Base-by-base conservation (phyloP, 169 alveolate species). In the Plasmodium knowlesi region DNA sequence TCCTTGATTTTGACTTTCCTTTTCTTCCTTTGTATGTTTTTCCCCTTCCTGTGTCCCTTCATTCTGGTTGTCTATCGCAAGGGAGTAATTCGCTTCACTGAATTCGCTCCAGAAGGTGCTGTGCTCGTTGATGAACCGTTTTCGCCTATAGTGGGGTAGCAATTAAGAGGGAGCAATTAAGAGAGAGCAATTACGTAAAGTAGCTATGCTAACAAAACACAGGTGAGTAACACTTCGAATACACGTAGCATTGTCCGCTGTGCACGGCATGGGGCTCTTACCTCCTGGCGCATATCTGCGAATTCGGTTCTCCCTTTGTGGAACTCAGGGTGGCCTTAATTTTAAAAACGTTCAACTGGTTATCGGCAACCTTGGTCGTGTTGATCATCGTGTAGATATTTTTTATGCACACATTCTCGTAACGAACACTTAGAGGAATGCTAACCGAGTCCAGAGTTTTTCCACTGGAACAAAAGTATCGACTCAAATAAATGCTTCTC, bases 91-190 rank as follows among this genome's bases (percentile, higher is more conserved):
- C 1, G 89, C 88, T 6, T 80, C 90, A 9, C 70, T 89, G 70
- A 39, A 79, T 46, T 89, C 90, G 28, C 73, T 89, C 94, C 94
- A 89, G 82, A 89, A 89, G 9, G 94, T 79, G 76, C 94, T 89
- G 71, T 89, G 94, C 28, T 89, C 94, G 37, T 89, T 89, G 32
- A 89, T 54, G 73, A 89, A 89, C 34, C 83, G 61, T 79, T 89
- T 89, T n/a, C 94, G 53, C 57, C 94, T 89, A 41, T 16, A 39
- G 34, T 19, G 53, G 19, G 41, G 0, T 8, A 53, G 8, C 16
- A 0, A 9, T 12, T 67, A 28, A n/a, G n/a, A n/a, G 67, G 28
- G 50, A 28, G 61, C 2, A n/a, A 1, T 4, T 50, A 39, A 61
- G 32, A 53, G 5, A 30, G 19, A 53, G 8, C 16, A 0, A 9